Conservation (phyloP, 345 rosid genomes). For the Pugionium dolabratum region DNA sequence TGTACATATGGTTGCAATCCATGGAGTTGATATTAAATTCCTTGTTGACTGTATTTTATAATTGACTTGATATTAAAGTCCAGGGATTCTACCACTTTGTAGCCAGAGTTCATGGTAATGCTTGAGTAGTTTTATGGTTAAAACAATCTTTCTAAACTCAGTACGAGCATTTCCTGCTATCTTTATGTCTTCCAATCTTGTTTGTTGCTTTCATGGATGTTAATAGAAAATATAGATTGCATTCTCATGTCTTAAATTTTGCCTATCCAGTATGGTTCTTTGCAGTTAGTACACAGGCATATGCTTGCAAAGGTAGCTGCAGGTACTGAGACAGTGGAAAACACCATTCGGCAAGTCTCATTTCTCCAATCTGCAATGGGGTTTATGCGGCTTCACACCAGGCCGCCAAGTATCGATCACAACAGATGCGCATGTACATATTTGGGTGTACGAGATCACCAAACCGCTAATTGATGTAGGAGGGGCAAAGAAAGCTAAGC, state of each 20-base stretch:
- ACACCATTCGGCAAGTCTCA: conserved; percentile 14
- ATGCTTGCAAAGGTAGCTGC: conserved; percentile 18
- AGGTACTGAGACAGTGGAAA: conserved; percentile 7
- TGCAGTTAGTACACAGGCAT: not conserved
- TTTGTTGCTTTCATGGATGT: not conserved
- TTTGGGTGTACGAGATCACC: not conserved
- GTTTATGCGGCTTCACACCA: conserved; percentile 7
- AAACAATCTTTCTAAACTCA: not conserved
- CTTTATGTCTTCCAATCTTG: not conserved
- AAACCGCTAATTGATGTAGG: conserved; percentile 21
- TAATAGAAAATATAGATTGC: not conserved
- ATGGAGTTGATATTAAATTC: not conserved
- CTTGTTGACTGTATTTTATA: conserved; percentile 3
- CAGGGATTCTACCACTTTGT: not conserved
- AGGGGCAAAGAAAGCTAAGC: conserved; percentile 11
- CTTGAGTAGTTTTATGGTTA: not conserved
- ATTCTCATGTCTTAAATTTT: not conserved
- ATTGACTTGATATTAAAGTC: not conserved
- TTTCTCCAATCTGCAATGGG: not conserved
- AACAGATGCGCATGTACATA: not conserved
- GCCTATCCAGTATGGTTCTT: not conserved
- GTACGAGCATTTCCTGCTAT: not conserved
- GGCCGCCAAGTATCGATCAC: conserved; percentile 3
- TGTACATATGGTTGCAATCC: conserved; percentile 30
- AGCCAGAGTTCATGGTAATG: conserved; percentile 9